Percentiles rank a stretch among this genome's conserved stretches.
phyloP scores from a whole-genome alignment of 768 basidiomycete genomes.

The Leucocoprinus sp. region DNA sequence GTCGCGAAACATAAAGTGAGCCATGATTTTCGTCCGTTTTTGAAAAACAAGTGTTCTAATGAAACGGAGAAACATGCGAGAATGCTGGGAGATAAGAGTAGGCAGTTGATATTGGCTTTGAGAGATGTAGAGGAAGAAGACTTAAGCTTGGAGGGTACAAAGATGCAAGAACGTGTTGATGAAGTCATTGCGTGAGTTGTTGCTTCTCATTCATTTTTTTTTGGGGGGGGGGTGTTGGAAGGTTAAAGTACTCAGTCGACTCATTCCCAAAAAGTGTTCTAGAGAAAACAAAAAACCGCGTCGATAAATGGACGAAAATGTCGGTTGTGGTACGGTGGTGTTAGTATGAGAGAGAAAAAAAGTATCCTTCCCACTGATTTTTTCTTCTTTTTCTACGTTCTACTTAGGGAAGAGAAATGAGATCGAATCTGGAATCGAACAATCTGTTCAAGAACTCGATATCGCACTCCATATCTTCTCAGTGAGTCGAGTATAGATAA shows the following conservation, averaged over 20 bases:
- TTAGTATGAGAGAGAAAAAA: slow-evolving; percentile 29
- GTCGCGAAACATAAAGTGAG: slow-evolving; percentile 42
- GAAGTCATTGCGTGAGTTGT: slow-evolving; percentile 34
- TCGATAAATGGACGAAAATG: slow-evolving; percentile 27
- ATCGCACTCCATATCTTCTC: slow-evolving; percentile 34
- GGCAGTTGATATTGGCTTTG: slow-evolving; percentile 29
- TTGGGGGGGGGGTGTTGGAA: no score
- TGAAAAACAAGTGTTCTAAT: no score
- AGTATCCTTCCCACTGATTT: slow-evolving; percentile 28
- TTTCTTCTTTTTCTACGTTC: neutral
- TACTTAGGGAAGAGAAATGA: slow-evolving; percentile 34
- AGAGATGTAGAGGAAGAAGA: slow-evolving; percentile 26
- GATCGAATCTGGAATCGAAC: slow-evolving; percentile 36
- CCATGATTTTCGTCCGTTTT: neutral
- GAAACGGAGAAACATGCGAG: slow-evolving; percentile 30
- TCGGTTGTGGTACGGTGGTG: slow-evolving; percentile 12
- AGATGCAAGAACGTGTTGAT: slow-evolving; percentile 31
- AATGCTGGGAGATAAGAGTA: slow-evolving; percentile 35
- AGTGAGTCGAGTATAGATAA: slow-evolving; percentile 19
- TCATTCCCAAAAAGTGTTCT: slow-evolving; percentile 27
- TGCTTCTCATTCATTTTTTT: neutral
- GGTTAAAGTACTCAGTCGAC: no score
- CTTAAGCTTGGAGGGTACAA: slow-evolving; percentile 29
- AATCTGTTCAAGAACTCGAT: slow-evolving; percentile 34
- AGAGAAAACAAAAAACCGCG: slow-evolving; percentile 27